These are phyloP conservation scores for Helotiales sp. DNA, from an alignment of 2,329 filamentous ascomycete genomes.

Conservation along the genomic window DNA sequence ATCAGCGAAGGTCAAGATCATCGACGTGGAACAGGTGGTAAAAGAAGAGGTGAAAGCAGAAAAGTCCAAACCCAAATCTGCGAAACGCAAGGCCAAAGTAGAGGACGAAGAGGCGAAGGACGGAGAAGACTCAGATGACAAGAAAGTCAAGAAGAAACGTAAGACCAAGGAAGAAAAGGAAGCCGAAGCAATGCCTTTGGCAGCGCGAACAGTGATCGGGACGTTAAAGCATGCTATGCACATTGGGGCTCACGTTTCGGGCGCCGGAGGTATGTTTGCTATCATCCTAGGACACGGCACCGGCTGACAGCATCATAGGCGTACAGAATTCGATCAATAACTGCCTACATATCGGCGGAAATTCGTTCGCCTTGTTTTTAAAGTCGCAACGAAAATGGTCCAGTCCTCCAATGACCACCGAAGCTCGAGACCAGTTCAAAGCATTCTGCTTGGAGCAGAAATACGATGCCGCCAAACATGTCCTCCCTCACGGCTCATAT, in stretches of 20 bases:
- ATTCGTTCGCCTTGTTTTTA: constrained; percentile 91
- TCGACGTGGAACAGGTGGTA: constrained; percentile 21
- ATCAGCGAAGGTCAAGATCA: constrained; percentile 19
- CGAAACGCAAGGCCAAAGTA: constrained; percentile 31
- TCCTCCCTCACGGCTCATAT: constrained; percentile 93
- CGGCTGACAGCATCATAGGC: constrained; percentile 48
- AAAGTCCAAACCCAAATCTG: constrained; percentile 19
- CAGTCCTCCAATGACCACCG: constrained; percentile 72
- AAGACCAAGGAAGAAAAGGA: constrained; percentile 59
- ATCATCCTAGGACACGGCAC: constrained; percentile 8
- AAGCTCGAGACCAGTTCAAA: constrained; percentile 69
- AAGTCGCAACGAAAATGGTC: constrained; percentile 97
- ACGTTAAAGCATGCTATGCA: constrained; percentile 71
- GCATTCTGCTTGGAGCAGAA: constrained; percentile 64
- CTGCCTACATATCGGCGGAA: constrained; percentile 78
- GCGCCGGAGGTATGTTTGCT: constrained; percentile 68
- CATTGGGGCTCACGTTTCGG: constrained; percentile 90
- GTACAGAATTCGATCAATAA: constrained; percentile 87
- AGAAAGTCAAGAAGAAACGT: constrained; percentile 41
- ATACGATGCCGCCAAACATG: constrained; percentile 71
- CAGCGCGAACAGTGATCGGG: constrained; percentile 61
- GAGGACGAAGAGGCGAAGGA: constrained; percentile 27
- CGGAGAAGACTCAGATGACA: constrained; percentile 19
- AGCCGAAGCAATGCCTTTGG: constrained; percentile 62
- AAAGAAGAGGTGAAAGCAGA: constrained; percentile 19